phyloP scores from a whole-genome alignment of 768 basidiomycete genomes.

The Lentinula sp. region DNA sequence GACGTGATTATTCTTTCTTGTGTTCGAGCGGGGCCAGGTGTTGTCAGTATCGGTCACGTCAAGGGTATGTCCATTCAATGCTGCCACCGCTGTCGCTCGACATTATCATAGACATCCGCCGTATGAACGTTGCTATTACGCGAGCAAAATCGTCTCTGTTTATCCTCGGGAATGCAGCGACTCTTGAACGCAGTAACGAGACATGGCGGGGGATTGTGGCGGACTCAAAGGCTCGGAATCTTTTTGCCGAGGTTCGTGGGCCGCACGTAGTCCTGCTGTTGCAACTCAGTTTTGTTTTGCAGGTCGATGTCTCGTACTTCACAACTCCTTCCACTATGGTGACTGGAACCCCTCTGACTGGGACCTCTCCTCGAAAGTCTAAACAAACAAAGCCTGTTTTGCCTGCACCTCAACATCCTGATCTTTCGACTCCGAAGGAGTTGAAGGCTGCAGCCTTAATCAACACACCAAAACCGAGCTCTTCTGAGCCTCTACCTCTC shows the following conservation, averaged over 20 bases:
- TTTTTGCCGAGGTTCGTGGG: slow-evolving; percentile 56
- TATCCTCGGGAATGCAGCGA: slow-evolving; percentile 86
- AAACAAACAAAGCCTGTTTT: slow-evolving; percentile 15
- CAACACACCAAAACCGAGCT: slow-evolving; percentile 11
- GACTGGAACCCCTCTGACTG: not conserved
- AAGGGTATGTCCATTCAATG: slow-evolving; percentile 40
- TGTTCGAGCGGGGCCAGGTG: slow-evolving; percentile 86
- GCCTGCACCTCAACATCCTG: slow-evolving; percentile 19
- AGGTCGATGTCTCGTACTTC: slow-evolving; percentile 31
- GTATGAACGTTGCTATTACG: slow-evolving; percentile 99
- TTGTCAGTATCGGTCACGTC: slow-evolving; percentile 83
- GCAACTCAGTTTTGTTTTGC: not conserved
- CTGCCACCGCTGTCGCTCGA: slow-evolving; percentile 4
- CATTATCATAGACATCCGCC: slow-evolving; percentile 52
- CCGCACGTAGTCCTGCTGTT: not conserved
- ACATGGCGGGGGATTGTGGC: slow-evolving; percentile 74
- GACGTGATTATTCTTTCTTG: slow-evolving; percentile 97
- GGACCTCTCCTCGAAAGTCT: slow-evolving; percentile 13
- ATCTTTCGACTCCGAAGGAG: slow-evolving; percentile 32
- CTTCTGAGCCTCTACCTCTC: slow-evolving; percentile 9
- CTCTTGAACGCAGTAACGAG: slow-evolving; percentile 79
- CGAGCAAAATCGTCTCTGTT: slow-evolving; percentile 92
- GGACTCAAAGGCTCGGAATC: slow-evolving; percentile 64
- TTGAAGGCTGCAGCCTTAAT: slow-evolving; percentile 14
- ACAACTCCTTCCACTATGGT: slow-evolving; percentile 16